Evolutionary conservation across 306 rosid genomes (phyloP).

Genomic region (Cicer bijugum): DNA sequence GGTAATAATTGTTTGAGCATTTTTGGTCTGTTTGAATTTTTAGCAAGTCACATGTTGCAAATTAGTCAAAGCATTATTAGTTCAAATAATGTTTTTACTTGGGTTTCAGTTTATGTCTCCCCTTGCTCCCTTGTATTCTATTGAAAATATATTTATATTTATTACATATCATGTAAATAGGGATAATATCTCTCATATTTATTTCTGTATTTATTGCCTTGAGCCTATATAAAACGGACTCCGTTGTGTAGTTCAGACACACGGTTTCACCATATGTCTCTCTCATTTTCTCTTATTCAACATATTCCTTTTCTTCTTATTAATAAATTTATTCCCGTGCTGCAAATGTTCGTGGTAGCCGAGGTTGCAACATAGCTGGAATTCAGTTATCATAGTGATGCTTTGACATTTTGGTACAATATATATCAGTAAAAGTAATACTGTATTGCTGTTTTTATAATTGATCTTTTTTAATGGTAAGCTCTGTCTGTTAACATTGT

Average conservation of each 20-base stretch:
- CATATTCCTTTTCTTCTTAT: background rate
- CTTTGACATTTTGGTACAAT: background rate
- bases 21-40: slow-evolving; percentile 9
- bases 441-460: background rate
- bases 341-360: background rate
- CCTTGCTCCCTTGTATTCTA: background rate
- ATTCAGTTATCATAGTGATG: background rate
- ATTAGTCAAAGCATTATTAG: background rate
- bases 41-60: slow-evolving; percentile 18
- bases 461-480: background rate
- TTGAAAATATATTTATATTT: no score
- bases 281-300: no score
- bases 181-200: no score
- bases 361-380: background rate
- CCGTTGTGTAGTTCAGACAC: no score
- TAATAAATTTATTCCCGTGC: background rate
- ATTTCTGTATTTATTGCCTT: no score
- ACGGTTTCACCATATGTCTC: no score
- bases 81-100: background rate
- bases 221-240: no score
- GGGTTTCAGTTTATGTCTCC: background rate
- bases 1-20: slow-evolving; percentile 14
- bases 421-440: background rate
- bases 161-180: no score
- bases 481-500: background rate